Conservation (phyloP, 2,329 filamentous ascomycete species). For the Alternaria triticina region DNA sequence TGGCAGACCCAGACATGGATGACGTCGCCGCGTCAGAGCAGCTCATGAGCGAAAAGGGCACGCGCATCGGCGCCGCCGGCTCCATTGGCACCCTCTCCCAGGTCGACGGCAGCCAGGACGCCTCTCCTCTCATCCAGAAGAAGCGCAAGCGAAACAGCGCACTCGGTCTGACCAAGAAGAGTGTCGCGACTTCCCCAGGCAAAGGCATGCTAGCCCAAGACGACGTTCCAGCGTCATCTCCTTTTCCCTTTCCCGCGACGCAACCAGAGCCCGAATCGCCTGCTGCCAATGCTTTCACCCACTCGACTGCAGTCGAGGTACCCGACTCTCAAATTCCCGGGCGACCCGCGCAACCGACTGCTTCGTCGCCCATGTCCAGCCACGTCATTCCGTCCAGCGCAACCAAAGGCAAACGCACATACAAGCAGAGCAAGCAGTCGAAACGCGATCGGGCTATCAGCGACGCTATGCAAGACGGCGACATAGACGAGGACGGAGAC, state of each 20-base stretch:
- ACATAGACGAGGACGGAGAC: background rate
- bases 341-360: background rate
- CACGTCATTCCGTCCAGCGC: constrained; percentile 10
- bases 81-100: background rate
- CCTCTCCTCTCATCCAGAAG: background rate
- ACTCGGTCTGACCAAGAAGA: background rate
- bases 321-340: constrained; percentile 17
- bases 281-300: background rate
- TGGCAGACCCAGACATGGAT: constrained; percentile 24
- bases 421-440: constrained; percentile 4
- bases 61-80: constrained; percentile 3
- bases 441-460: background rate
- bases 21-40: constrained; percentile 29
- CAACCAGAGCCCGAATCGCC: background rate
- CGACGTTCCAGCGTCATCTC: constrained; percentile 1
- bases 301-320: constrained; percentile 12
- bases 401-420: constrained; percentile 8
- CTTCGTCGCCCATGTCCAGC: constrained; percentile 12
- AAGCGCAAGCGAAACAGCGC: constrained; percentile 4
- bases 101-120: background rate
- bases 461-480: background rate
- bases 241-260: constrained; percentile 10
- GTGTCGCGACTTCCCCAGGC: background rate
- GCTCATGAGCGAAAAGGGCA: constrained; percentile 22
- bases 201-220: background rate